phyloP scores from a whole-genome alignment of 306 rosid species.

The Dicorynia guianensis region DNA sequence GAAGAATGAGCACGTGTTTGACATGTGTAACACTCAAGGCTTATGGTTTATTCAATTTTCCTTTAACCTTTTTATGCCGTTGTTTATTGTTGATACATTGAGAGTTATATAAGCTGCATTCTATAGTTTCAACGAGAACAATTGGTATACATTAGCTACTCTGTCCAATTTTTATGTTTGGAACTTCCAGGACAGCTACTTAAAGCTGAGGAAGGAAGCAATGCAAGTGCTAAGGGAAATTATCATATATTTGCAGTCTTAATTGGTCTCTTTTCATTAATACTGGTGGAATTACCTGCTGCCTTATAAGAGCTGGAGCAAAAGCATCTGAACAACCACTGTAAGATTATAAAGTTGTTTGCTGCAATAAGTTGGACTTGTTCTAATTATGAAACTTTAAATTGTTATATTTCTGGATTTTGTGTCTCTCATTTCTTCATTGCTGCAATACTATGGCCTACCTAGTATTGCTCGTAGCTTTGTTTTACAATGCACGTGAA shows the following conservation, averaged over 20 bases:
- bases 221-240: slow-evolving; percentile 45
- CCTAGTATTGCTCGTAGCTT: slow-evolving; percentile 15
- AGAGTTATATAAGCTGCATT: slow-evolving; percentile 26
- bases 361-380: neutral
- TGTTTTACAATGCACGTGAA: slow-evolving; percentile 8
- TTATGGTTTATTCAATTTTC: neutral
- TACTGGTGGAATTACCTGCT: slow-evolving; percentile 76
- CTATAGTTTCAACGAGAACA: slow-evolving; percentile 23
- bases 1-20: slow-evolving; percentile 6
- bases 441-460: neutral
- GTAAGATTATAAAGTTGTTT: slow-evolving; percentile 59
- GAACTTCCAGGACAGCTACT: slow-evolving; percentile 59
- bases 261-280: slow-evolving; percentile 67
- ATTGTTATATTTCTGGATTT: slow-evolving; percentile 12
- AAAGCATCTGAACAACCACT: slow-evolving; percentile 81
- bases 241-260: slow-evolving; percentile 55
- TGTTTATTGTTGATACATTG: slow-evolving; percentile 15
- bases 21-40: neutral
- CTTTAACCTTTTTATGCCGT: neutral
- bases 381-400: slow-evolving; percentile 9
- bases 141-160: slow-evolving; percentile 30
- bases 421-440: neutral
- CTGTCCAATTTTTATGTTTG: slow-evolving; percentile 42
- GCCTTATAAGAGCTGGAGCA: slow-evolving; percentile 82
- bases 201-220: slow-evolving; percentile 56